Evolutionary conservation across 371 early-diverging fungal species (phyloP).

Genomic region (Mortierella sp.): DNA sequence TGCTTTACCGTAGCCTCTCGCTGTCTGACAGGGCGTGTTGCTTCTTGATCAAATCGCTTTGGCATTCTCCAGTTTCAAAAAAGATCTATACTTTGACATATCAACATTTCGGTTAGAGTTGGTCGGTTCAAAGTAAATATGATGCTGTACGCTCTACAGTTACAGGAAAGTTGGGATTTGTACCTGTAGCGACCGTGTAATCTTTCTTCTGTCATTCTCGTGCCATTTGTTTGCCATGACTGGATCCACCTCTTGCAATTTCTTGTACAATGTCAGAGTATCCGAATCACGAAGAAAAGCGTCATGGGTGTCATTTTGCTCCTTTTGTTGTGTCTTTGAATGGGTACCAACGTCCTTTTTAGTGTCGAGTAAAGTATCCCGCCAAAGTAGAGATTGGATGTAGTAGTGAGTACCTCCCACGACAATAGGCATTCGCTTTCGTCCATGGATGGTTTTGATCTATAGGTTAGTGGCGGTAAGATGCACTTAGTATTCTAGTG

Average conservation of each 20-base stretch:
- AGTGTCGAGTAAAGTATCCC: conserved; percentile 70
- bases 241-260: conserved; percentile 83
- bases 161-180: not conserved
- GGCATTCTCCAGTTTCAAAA: conserved; percentile 78
- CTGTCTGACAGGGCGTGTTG: conserved; percentile 64
- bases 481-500: not conserved
- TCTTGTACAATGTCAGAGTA: conserved; percentile 66
- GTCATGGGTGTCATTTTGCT: conserved; percentile 45
- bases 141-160: not conserved
- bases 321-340: conserved; percentile 25
- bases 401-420: conserved; percentile 98
- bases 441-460: conserved; percentile 81
- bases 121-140: not conserved
- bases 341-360: conserved; percentile 39
- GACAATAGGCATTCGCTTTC: conserved; percentile 83
- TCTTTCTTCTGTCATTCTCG: conserved; percentile 88
- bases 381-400: conserved; percentile 90
- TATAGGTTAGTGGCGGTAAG: conserved; percentile 32
- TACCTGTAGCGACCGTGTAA: conserved; percentile 87
- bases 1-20: conserved; percentile 53
- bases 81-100: conserved; percentile 66
- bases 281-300: conserved; percentile 56
- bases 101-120: not conserved
- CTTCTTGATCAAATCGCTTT: conserved; percentile 77
- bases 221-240: conserved; percentile 95